Evolutionary conservation across 2,329 filamentous ascomycete genomes (phyloP), one percentile per base, ranked within the genome.

Genomic region (Plenodomus lindquistii): DNA sequence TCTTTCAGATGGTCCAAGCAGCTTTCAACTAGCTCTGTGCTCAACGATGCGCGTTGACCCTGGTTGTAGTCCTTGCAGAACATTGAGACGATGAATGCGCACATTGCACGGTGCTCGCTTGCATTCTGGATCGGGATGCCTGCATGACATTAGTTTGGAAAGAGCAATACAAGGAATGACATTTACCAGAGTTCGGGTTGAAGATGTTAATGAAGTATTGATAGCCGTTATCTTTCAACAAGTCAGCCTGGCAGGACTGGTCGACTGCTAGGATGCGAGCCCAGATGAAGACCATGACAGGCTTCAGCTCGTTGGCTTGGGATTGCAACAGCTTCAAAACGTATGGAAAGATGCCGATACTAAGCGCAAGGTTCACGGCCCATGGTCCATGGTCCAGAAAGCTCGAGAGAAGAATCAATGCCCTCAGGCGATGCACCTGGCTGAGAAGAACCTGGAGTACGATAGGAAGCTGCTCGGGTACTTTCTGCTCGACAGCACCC

Each of bases 251-350:
- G 66, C 94, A 97, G 1, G 89, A 90, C 50, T 94, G 86, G 66
- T 99, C 94, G 5, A 99, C 94, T 7, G 94, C 94, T 56, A 99
- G 84, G 37, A 99, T 91, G 40, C 94, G 85, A 5, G 94, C 92
- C 94, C 94, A 99, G 55, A 99, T 99, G 72, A 97, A 99, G 4
- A 99, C 92, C 94, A 99, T 97, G 51, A 97, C 92, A 0, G 94
- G 93, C 67, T 97, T 97, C 53, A 99, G 77, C 72, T 99, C 94
- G 39, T 91, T 84, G 0, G 94, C 94, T 39, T 95, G 93, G 4
- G 94, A 97, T 71, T 99, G 94, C 16, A 99, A 78, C 20, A 99
- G 79, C 74, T 99, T 99, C 27, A 99, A 78, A n/a, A 99, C 94
- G 67, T 99, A 99, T 0, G 94, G 94, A 72, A 99, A 99, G 54